Evolutionary conservation across 2,329 filamentous ascomycete species (phyloP).

Genomic region (Lachnellula cervina): DNA sequence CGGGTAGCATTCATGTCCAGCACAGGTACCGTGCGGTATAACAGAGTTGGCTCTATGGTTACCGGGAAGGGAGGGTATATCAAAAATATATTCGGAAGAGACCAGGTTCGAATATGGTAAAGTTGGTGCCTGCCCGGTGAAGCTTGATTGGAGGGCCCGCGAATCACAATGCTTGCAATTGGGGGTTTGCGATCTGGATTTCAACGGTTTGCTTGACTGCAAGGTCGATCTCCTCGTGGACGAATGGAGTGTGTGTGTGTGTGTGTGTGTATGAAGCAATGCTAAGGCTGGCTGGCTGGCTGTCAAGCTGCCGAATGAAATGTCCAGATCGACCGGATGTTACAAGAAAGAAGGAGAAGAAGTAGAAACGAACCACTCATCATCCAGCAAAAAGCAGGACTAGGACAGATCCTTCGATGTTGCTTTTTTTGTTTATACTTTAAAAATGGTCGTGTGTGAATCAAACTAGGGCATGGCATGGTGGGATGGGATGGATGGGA

Average conservation of each 20-base stretch:
- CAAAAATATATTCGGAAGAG: slow-evolving; percentile 16
- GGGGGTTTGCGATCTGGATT: slow-evolving; percentile 22
- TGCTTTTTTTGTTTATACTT: slow-evolving; percentile 12
- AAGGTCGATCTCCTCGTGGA: slow-evolving; percentile 24
- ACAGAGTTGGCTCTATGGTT: slow-evolving; percentile 16
- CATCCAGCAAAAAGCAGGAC: slow-evolving; percentile 14
- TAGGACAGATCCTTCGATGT: slow-evolving; percentile 6
- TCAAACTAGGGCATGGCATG: slow-evolving; percentile 7
- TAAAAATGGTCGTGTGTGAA: slow-evolving; percentile 9
- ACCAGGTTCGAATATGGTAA: slow-evolving; percentile 21
- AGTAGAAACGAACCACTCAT: slow-evolving; percentile 17
- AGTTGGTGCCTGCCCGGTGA: slow-evolving; percentile 16
- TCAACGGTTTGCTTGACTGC: slow-evolving; percentile 19
- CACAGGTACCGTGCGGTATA: slow-evolving; percentile 26
- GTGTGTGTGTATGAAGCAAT: slow-evolving; percentile 12
- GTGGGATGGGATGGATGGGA: too few relatives aligned
- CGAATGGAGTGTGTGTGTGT: slow-evolving; percentile 5
- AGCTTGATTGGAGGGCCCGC: slow-evolving; percentile 19
- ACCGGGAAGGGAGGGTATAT: slow-evolving; percentile 17
- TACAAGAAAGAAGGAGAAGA: slow-evolving; percentile 8
- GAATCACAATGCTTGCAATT: slow-evolving; percentile 25
- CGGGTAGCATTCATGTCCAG: slow-evolving; percentile 21
- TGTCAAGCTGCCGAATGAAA: slow-evolving; percentile 18
- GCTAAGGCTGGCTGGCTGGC: slow-evolving; percentile 6
- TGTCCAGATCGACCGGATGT: slow-evolving; percentile 17